Evolutionary conservation across 2,329 filamentous ascomycete species (phyloP), one percentile per base, ranked within the genome.

Genomic region (Diplodia seriata): DNA sequence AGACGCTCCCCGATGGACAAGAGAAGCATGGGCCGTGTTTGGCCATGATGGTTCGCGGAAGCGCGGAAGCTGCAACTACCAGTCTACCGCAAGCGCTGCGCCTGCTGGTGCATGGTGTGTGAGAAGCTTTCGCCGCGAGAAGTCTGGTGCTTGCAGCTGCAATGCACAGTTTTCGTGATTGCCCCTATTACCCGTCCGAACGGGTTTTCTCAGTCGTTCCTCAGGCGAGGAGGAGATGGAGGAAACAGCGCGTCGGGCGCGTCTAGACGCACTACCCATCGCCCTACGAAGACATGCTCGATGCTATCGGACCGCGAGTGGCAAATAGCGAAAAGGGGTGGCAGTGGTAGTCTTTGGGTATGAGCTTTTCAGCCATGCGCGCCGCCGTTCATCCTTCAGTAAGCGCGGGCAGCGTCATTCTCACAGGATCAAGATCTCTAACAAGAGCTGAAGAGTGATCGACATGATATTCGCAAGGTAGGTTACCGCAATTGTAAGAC

Each of bases 371-470:
- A 36, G 33, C 33, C 33, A 36, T 36, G 33, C 14, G 33, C 43
- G 43, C 43, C 43, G 43, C 43, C 43, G n/a, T n/a, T 9, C 43
- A 47, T 47, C 43, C 43, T 47, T 47, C n/a, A 11, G 3, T 9
- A 9, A 47, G 18, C 8, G 9, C 33, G 33, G 33, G 33, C 7
- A 12, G 33, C 33, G 33, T 36, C 33, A 36, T 36, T 36, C 33
- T 36, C 33, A 43, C 15, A 47, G 43, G 43, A 47, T 47, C 43
- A 53, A 53, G 36, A 59, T 47, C 56, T 59, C 43, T 20, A n/a
- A 47, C 43, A 47, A 47, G 43, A 47, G 43, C 43, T 47, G 43
- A 47, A 47, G 43, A 47, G 43, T 47, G 43, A 47, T 47, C 43
- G 43, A 47, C 43, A 47, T 47, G 43, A 47, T 47, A n/a, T 47